Evolutionary conservation across 495 filamentous ascomycete genomes (phyloP).

Genomic region (Rostrohypoxylon terebratum): DNA sequence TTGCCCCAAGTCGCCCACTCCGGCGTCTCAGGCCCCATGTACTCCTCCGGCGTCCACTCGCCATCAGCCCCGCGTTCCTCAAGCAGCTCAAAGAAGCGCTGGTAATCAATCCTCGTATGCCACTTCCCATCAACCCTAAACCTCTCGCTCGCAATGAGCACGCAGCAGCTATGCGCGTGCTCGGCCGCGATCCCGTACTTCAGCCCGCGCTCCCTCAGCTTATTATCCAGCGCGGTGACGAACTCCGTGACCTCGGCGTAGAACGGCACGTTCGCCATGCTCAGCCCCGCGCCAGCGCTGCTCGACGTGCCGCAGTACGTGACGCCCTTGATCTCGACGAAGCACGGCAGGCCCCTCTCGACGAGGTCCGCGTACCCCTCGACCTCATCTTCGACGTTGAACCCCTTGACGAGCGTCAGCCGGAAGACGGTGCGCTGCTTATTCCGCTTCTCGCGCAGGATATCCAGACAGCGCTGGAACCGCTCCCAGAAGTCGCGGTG

Average conservation of each 20-base stretch:
- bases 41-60: conserved; percentile 88
- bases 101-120: conserved; percentile 93
- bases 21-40: conserved; percentile 82
- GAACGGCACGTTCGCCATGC: conserved; percentile 96
- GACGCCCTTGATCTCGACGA: conserved; percentile 95
- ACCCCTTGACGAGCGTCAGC: conserved; percentile 90
- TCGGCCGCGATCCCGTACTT: conserved; percentile 93
- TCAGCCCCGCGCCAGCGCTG: conserved; percentile 81
- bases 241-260: conserved; percentile 88
- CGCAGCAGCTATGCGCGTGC: conserved; percentile 93
- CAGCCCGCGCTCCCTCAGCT: conserved; percentile 74
- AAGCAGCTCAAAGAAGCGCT: conserved; percentile 85
- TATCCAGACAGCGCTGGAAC: conserved; percentile 89
- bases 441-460: conserved; percentile 82
- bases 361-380: conserved; percentile 91
- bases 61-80: conserved; percentile 73
- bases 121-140: conserved; percentile 81
- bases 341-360: conserved; percentile 83
- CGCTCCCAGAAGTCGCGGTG: conserved; percentile 98
- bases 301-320: conserved; percentile 95
- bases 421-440: conserved; percentile 93
- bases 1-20: conserved; percentile 96
- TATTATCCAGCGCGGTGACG: conserved; percentile 75
- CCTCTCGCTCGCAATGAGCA: conserved; percentile 80
- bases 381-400: conserved; percentile 94